phyloP scores from a whole-genome alignment of 1,284 basidiomycete genomes.

The Ganoderma leucocontextum region DNA sequence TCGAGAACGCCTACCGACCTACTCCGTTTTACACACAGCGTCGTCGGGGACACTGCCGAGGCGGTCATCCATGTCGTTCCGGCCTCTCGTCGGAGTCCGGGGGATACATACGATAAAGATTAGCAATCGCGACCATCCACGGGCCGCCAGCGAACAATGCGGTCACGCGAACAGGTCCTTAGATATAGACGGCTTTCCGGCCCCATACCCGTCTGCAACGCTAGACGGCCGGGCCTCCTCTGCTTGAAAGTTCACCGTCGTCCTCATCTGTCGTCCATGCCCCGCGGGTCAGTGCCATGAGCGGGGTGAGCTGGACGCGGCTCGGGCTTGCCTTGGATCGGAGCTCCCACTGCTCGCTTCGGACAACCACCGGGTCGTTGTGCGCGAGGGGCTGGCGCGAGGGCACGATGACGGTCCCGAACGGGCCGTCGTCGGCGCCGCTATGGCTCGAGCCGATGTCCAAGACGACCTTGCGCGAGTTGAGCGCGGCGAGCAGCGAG shows the following conservation, averaged over 20 bases:
- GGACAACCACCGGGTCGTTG: not conserved
- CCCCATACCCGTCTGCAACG: not conserved
- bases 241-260: not conserved
- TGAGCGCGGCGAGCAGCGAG: constrained; percentile 1
- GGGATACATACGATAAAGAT: not conserved
- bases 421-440: not conserved
- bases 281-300: not conserved
- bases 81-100: not conserved
- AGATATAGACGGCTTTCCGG: not conserved
- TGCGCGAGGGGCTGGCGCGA: not conserved
- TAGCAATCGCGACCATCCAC: not conserved
- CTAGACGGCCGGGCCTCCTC: not conserved
- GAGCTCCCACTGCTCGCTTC: not conserved
- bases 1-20: too few species aligned
- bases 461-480: not conserved
- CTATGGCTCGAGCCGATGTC: not conserved
- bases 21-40: too few species aligned
- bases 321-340: not conserved
- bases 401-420: not conserved
- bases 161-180: not conserved
- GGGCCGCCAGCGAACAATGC: too few species aligned
- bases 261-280: not conserved
- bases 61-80: too few species aligned
- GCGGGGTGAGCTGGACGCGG: not conserved
- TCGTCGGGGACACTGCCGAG: too few species aligned